These are phyloP conservation scores for Yueomyces sp. DNA, from an alignment of 805 yeast genomes.

Conservation along the genomic window DNA sequence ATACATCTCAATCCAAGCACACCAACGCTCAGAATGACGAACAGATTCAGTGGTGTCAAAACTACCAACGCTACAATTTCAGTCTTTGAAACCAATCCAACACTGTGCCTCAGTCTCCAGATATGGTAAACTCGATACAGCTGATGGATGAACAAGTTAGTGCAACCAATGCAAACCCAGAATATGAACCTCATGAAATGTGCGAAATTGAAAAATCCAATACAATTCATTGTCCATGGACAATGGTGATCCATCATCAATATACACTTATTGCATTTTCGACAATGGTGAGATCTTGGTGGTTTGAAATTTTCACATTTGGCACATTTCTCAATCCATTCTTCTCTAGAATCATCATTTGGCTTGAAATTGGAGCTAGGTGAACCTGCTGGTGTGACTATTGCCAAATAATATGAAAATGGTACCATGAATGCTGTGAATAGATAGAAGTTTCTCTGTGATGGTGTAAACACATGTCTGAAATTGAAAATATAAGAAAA, in stretches of 20 bases:
- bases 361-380: slow-evolving; percentile 42
- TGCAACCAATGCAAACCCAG: slow-evolving; percentile 47
- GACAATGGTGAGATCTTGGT: slow-evolving; percentile 78
- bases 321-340: slow-evolving; percentile 49
- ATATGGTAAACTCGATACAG: slow-evolving; percentile 27
- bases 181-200: slow-evolving; percentile 66
- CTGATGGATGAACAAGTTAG: slow-evolving; percentile 32
- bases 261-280: slow-evolving; percentile 60
- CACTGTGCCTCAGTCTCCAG: slow-evolving; percentile 31
- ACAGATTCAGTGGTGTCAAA: slow-evolving; percentile 38
- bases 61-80: slow-evolving; percentile 45
- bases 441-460: neutral
- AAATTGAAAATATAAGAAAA: neutral
- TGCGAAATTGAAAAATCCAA: slow-evolving; percentile 66
- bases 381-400: slow-evolving; percentile 51
- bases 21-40: slow-evolving; percentile 49
- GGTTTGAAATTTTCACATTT: slow-evolving; percentile 70
- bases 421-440: neutral
- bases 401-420: slow-evolving; percentile 53
- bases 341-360: slow-evolving; percentile 10
- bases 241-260: slow-evolving; percentile 87
- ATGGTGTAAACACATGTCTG: neutral
- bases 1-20: slow-evolving; percentile 51
- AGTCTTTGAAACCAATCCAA: slow-evolving; percentile 36
- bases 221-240: slow-evolving; percentile 90